Conservation (phyloP, 2,329 filamentous ascomycete species). For the Sarocladium strictum region DNA sequence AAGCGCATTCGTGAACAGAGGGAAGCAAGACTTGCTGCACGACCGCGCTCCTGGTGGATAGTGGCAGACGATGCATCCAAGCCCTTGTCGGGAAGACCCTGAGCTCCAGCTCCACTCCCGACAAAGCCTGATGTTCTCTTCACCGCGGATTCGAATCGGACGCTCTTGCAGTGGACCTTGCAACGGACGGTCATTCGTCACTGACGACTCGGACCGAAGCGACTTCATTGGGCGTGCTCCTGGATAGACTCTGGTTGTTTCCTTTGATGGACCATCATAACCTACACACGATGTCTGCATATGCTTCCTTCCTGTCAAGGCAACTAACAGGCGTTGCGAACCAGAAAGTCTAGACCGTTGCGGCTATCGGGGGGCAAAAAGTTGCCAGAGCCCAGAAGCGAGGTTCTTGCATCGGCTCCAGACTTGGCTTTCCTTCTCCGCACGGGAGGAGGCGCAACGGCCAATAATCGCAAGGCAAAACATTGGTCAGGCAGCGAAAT, state of each 20-base stretch:
- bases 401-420: conserved; percentile 7
- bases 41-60: not conserved
- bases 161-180: not conserved
- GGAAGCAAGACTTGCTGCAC: not conserved
- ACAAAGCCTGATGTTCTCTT: not conserved
- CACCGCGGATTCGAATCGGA: not conserved
- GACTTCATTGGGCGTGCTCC: too few relatives aligned
- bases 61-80: too few relatives aligned
- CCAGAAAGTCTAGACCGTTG: conserved; percentile 1
- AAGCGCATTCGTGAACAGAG: too few relatives aligned
- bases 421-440: conserved; percentile 5
- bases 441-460: not conserved
- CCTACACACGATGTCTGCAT: too few relatives aligned
- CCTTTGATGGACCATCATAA: too few relatives aligned
- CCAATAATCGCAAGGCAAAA: not conserved
- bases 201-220: not conserved
- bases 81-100: not conserved
- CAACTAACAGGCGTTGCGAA: not conserved
- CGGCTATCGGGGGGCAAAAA: not conserved
- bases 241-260: too few relatives aligned
- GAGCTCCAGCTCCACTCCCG: not conserved
- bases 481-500: not conserved
- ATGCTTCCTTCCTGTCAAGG: not conserved
- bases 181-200: too few relatives aligned
- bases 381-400: not conserved